Percentiles rank a stretch among this genome's conserved stretches.
Conservation (phyloP, 2,329 filamentous ascomycete species). For the Chaetomium strumarium region DNA sequence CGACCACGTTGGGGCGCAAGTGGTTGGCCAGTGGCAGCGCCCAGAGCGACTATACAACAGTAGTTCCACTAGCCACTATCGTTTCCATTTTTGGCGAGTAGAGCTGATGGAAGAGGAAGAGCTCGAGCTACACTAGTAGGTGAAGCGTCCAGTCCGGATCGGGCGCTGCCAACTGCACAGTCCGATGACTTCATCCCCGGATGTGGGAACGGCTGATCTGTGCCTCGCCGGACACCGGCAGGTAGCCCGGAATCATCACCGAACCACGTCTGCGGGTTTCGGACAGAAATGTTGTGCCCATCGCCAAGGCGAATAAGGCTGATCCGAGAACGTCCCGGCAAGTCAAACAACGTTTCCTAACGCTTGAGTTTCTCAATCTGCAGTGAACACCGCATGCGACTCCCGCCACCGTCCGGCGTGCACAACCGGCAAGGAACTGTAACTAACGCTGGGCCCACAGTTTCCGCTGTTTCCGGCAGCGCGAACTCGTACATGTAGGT, state of each 20-base stretch:
- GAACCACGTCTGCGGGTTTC: conserved; percentile 5
- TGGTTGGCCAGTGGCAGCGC: too few relatives aligned
- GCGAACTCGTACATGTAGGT: too few relatives aligned
- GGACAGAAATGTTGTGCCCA: not conserved
- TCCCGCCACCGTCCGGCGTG: not conserved
- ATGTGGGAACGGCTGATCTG: not conserved
- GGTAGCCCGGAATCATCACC: conserved; percentile 1
- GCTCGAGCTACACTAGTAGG: not conserved
- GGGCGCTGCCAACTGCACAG: conserved; percentile 1
- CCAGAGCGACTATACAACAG: too few relatives aligned
- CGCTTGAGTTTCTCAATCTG: not conserved
- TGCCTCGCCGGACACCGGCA: not conserved
- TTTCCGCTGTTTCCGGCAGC: not conserved
- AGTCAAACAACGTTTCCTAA: too few relatives aligned
- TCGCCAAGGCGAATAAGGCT: not conserved
- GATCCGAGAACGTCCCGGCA: not conserved
- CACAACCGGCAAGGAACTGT: conserved; percentile 1
- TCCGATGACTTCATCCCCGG: conserved; percentile 7
- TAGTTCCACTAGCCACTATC: not conserved
- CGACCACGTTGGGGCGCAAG: too few relatives aligned
- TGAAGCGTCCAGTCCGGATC: not conserved
- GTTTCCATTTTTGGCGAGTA: not conserved
- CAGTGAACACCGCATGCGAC: conserved; percentile 3
- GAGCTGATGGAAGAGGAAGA: not conserved
- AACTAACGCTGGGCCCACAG: not conserved